phyloP scores from a whole-genome alignment of 2,329 filamentous ascomycete genomes.

The Exophiala phaeomuriformis region DNA sequence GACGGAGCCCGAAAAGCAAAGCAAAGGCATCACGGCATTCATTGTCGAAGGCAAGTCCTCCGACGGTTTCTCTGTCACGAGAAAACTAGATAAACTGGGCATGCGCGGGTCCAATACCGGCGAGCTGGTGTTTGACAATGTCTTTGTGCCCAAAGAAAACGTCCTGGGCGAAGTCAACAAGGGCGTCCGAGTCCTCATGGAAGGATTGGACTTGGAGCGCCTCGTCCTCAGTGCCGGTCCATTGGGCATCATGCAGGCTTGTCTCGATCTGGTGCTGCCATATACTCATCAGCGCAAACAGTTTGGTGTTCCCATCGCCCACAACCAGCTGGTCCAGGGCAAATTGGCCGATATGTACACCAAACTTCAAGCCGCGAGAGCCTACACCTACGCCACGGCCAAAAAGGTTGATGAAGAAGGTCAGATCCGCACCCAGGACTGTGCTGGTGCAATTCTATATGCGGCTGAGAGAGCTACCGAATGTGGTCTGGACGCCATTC shows the following conservation, averaged over 20 bases:
- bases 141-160: conserved; percentile 79
- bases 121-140: conserved; percentile 81
- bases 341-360: conserved; percentile 97
- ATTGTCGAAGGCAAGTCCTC: conserved; percentile 60
- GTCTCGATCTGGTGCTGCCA: conserved; percentile 76
- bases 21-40: conserved; percentile 92
- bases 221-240: conserved; percentile 87
- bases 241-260: conserved; percentile 87
- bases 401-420: conserved; percentile 69
- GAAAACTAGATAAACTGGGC: conserved; percentile 94
- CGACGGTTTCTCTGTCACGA: conserved; percentile 73
- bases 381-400: conserved; percentile 83
- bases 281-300: conserved; percentile 86
- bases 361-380: conserved; percentile 72
- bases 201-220: conserved; percentile 87
- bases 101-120: conserved; percentile 97
- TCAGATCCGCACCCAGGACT: conserved; percentile 75
- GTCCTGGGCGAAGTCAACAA: conserved; percentile 71
- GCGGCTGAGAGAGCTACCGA: conserved; percentile 87
- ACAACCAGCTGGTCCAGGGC: conserved; percentile 89
- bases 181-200: conserved; percentile 89
- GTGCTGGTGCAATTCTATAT: conserved; percentile 87
- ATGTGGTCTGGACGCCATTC: conserved; percentile 77
- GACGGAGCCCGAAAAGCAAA: conserved; percentile 69
- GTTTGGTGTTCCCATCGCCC: conserved; percentile 77